phyloP scores from a whole-genome alignment of 108 stramenopile genomes.

The Seminavis robusta region DNA sequence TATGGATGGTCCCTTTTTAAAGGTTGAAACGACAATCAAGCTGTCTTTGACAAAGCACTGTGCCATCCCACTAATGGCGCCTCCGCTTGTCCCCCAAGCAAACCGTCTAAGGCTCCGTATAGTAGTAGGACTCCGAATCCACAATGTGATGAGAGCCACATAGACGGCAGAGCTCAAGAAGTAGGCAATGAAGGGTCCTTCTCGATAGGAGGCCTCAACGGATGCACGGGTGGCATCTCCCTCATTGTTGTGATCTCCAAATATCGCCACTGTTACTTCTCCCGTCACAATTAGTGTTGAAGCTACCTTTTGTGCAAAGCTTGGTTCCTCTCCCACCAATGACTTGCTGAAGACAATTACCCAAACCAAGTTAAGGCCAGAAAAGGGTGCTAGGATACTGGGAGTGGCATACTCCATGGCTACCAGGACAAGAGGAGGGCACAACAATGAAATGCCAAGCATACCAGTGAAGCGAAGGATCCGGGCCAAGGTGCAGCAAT shows the following conservation, averaged over 20 bases:
- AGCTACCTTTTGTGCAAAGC: conserved; percentile 49
- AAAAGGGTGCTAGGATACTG: conserved; percentile 82
- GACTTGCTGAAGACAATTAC: conserved; percentile 59
- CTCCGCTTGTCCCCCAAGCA: conserved; percentile 56
- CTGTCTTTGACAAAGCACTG: conserved; percentile 83
- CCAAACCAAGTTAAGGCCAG: conserved; percentile 85
- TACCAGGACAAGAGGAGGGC: conserved; percentile 70
- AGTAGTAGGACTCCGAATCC: conserved; percentile 26
- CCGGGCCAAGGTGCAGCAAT: too few species aligned
- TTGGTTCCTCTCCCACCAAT: conserved; percentile 54
- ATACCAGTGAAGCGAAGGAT: too few species aligned
- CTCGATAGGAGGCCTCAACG: conserved; percentile 45
- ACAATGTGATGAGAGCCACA: conserved; percentile 33
- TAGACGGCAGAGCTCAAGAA: conserved; percentile 38
- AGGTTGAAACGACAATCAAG: conserved; percentile 45
- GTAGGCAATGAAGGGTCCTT: conserved; percentile 49
- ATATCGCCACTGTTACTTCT: conserved; percentile 73
- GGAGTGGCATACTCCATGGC: conserved; percentile 87
- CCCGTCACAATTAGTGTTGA: conserved; percentile 66
- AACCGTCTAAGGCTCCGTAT: conserved; percentile 39
- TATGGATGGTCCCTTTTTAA: too few species aligned
- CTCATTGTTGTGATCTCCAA: conserved; percentile 84
- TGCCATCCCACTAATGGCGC: conserved; percentile 67
- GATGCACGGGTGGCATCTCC: conserved; percentile 39
- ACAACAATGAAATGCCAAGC: conserved; percentile 80